Evolutionary conservation across 495 filamentous ascomycete species (phyloP).

Genomic region (Chaetomium cochliodes): DNA sequence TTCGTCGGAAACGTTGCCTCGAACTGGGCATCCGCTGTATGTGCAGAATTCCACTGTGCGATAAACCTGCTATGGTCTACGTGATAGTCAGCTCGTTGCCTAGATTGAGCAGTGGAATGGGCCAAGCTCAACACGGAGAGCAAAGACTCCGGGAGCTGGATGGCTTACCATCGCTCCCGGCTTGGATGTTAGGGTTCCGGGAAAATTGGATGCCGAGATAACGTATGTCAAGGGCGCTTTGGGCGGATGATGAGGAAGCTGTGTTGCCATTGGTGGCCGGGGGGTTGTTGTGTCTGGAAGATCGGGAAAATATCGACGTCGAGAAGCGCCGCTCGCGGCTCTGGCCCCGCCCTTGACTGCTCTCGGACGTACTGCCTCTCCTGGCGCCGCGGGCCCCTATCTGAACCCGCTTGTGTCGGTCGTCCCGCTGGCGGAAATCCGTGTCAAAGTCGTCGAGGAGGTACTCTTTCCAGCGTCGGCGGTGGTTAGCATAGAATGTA

Average conservation of each 20-base stretch:
- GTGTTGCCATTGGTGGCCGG: conserved; percentile 12
- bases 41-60: conserved; percentile 33
- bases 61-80: conserved; percentile 38
- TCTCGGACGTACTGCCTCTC: conserved; percentile 33
- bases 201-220: conserved; percentile 40
- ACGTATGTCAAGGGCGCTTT: conserved; percentile 29
- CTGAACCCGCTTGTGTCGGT: conserved; percentile 35
- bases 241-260: conserved; percentile 20
- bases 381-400: conserved; percentile 31
- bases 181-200: conserved; percentile 28
- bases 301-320: conserved; percentile 31
- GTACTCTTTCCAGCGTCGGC: conserved; percentile 39
- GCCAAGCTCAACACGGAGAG: not conserved
- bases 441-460: conserved; percentile 35
- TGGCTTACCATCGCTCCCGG: conserved; percentile 29
- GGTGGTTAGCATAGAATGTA: conserved; percentile 39
- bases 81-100: conserved; percentile 16
- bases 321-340: conserved; percentile 31
- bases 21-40: conserved; percentile 33
- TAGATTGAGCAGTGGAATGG: not conserved
- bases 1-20: conserved; percentile 33
- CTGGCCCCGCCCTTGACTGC: conserved; percentile 17
- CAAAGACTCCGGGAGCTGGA: not conserved
- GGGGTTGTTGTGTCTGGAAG: conserved; percentile 14
- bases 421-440: conserved; percentile 36